A percentile compares a stretch with the other conserved stretches of the same genome.
Conservation (phyloP, 495 filamentous ascomycete species). For the Pyronema domesticum region DNA sequence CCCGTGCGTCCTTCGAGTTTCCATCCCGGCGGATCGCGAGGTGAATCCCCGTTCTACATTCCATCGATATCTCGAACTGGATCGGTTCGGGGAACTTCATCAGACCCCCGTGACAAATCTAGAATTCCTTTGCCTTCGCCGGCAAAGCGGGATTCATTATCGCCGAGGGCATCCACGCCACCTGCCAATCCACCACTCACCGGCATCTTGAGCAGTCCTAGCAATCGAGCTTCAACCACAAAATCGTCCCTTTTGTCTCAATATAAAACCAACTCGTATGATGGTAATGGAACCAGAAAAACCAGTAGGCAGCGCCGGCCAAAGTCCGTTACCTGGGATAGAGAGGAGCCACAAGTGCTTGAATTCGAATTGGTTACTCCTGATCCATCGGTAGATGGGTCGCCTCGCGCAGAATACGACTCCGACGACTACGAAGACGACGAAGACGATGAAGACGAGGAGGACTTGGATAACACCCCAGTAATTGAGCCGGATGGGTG, state of each 20-base stretch:
- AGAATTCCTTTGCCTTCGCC: conserved; percentile 16
- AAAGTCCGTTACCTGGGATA: conserved; percentile 93
- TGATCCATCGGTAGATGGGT: conserved; percentile 74
- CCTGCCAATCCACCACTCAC: conserved; percentile 29
- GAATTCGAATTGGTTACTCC: conserved; percentile 97
- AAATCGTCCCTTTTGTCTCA: conserved; percentile 67
- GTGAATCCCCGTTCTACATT: conserved; percentile 9
- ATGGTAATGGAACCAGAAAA: conserved; percentile 47
- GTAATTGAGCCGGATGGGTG: conserved; percentile 94
- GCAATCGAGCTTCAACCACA: conserved; percentile 55
- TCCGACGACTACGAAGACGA: conserved; percentile 51
- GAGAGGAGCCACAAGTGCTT: conserved; percentile 79
- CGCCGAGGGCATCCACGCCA: conserved; percentile 25
- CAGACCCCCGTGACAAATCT: conserved; percentile 18
- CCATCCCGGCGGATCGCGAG: conserved; percentile 5
- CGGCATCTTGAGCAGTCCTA: conserved; percentile 42
- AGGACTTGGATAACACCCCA: conserved; percentile 90
- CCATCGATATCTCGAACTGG: conserved; percentile 43
- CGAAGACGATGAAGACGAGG: conserved; percentile 43
- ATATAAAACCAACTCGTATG: conserved; percentile 46
- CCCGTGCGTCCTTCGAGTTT: conserved; percentile 56
- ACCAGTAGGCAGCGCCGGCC: conserved; percentile 56
- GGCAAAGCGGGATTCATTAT: conserved; percentile 6
- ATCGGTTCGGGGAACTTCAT: conserved; percentile 37
- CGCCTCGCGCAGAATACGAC: conserved; percentile 80